phyloP scores from a whole-genome alignment of 768 basidiomycete genomes.

The Suillus discolor region DNA sequence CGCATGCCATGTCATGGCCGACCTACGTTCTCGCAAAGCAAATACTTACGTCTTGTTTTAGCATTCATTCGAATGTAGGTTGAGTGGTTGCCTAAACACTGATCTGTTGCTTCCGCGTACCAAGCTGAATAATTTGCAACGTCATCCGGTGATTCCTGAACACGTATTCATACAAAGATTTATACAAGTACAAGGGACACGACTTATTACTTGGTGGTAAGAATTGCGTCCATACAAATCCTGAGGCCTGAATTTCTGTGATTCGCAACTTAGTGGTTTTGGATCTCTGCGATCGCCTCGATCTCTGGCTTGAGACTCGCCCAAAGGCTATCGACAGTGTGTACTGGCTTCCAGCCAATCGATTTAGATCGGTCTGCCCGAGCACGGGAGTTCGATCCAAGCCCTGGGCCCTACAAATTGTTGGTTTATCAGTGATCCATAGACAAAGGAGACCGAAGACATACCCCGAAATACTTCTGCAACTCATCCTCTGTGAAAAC shows the following conservation, averaged over 20 bases:
- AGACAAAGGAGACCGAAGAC: not conserved
- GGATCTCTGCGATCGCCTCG: constrained; percentile 21
- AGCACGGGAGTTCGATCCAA: constrained; percentile 24
- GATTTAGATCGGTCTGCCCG: constrained; percentile 22
- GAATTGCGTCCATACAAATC: not conserved
- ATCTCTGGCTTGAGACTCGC: constrained; percentile 23
- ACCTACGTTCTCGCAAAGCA: too few species aligned
- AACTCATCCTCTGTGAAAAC: constrained; percentile 38
- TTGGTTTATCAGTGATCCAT: not conserved
- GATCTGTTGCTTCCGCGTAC: too few species aligned
- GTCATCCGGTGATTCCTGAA: too few species aligned
- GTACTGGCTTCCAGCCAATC: constrained; percentile 26
- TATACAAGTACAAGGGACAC: too few species aligned
- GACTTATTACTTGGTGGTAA: too few species aligned
- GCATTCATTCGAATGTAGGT: too few species aligned
- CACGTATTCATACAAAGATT: too few species aligned
- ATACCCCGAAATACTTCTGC: constrained; percentile 19
- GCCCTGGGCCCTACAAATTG: constrained; percentile 15
- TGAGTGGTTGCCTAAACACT: too few species aligned
- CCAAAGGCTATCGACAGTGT: constrained; percentile 31
- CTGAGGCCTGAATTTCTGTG: not conserved
- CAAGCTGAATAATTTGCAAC: too few species aligned
- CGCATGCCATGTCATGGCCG: too few species aligned
- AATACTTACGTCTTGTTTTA: too few species aligned
- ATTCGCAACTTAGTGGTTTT: not conserved